Evolutionary conservation across 345 rosid species (phyloP).

Genomic region (Bruguiera gymnorhiza): DNA sequence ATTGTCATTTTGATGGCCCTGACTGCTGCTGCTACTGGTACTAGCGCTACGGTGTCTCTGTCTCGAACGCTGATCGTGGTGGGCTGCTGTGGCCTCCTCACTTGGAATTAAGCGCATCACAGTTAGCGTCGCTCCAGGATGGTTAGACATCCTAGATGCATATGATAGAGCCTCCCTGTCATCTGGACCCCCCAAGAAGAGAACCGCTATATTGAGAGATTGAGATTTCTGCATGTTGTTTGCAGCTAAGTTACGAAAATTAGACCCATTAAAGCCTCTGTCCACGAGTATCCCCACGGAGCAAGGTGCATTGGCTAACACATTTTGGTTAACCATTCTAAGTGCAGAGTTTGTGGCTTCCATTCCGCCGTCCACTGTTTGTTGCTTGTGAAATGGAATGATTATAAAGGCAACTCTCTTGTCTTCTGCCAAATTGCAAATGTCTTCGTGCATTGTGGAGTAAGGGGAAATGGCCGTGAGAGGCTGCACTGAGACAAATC

Average conservation of each 20-base stretch:
- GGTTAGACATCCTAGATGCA: conserved; percentile 78
- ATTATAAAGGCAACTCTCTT: conserved; percentile 69
- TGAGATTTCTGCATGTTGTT: too few relatives aligned
- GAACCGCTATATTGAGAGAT: conserved; percentile 62
- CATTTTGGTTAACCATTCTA: conserved; percentile 73
- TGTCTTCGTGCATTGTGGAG: conserved; percentile 93
- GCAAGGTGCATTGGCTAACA: conserved; percentile 72
- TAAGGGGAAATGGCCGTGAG: conserved; percentile 91
- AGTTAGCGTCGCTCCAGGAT: conserved; percentile 56
- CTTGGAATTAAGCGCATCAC: conserved; percentile 56
- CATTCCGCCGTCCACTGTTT: conserved; percentile 94
- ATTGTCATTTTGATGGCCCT: not conserved
- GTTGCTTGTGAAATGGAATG: conserved; percentile 92
- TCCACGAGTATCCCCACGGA: conserved; percentile 87
- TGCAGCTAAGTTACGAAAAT: too few relatives aligned
- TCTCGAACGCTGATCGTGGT: not conserved
- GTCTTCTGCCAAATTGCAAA: conserved; percentile 83
- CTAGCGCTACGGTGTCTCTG: not conserved
- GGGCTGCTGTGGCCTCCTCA: conserved; percentile 29
- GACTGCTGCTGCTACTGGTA: too few relatives aligned
- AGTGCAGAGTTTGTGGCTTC: conserved; percentile 86
- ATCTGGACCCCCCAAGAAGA: conserved; percentile 88
- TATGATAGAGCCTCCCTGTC: conserved; percentile 83
- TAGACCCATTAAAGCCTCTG: conserved; percentile 64
- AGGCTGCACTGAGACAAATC: conserved; percentile 63